Evolutionary conservation across 345 rosid genomes (phyloP).

Genomic region (Excoecaria cochinchinensis): DNA sequence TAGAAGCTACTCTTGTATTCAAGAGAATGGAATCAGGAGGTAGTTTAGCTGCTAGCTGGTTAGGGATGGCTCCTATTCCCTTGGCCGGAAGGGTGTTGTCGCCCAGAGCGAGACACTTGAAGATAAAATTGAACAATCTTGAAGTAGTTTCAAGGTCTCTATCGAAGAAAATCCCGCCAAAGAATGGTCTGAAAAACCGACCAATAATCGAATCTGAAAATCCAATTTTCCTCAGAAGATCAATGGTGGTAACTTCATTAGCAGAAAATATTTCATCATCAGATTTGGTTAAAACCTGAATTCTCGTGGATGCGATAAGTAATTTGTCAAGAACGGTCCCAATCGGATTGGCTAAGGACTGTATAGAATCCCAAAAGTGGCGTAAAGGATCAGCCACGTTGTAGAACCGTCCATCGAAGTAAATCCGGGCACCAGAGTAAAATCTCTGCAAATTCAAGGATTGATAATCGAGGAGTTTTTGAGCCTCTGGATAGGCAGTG

Average conservation of each 20-base stretch:
- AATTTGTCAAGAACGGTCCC: conserved; percentile 73
- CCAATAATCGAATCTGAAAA: conserved; percentile 61
- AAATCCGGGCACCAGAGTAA: conserved; percentile 78
- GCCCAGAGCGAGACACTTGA: conserved; percentile 91
- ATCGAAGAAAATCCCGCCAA: conserved; percentile 90
- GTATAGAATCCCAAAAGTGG: conserved; percentile 67
- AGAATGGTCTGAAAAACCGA: conserved; percentile 78
- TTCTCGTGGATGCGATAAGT: conserved; percentile 68
- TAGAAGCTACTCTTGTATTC: conserved; percentile 53
- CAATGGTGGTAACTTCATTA: conserved; percentile 52
- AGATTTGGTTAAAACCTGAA: conserved; percentile 52
- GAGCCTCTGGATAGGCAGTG: conserved; percentile 91
- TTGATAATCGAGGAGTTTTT: conserved; percentile 60
- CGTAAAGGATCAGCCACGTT: conserved; percentile 85
- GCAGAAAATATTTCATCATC: conserved; percentile 50
- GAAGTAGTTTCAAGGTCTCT: conserved; percentile 76
- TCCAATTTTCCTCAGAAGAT: conserved; percentile 51
- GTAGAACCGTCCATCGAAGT: conserved; percentile 60
- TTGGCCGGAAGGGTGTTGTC: conserved; percentile 75
- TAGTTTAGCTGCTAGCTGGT: conserved; percentile 57
- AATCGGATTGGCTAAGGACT: conserved; percentile 67
- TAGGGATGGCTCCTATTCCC: conserved; percentile 77
- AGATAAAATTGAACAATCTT: conserved; percentile 73
- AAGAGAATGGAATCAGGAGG: conserved; percentile 51
- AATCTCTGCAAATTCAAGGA: conserved; percentile 57